These are phyloP conservation scores for Phaeosphaeriaceae sp. DNA, from an alignment of 2,329 filamentous ascomycete genomes.

Conservation along the genomic window DNA sequence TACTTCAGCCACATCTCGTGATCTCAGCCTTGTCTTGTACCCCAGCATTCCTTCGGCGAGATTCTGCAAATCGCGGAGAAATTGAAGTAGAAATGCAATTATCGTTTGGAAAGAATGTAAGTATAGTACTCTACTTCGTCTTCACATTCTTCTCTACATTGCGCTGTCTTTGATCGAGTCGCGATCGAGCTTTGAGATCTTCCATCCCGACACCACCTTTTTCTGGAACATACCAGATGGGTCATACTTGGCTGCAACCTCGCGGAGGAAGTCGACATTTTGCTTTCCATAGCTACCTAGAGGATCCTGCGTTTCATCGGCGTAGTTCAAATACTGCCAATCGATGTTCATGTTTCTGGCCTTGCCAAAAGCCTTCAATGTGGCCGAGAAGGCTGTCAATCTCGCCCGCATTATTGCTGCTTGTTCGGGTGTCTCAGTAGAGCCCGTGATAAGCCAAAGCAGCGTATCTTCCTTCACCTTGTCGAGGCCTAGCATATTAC, in stretches of 20 bases:
- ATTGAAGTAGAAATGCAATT: too few relatives aligned
- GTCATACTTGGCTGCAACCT: conserved; percentile 37
- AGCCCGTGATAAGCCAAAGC: conserved; percentile 14
- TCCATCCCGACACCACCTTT: conserved; percentile 16
- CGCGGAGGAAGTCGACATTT: not conserved
- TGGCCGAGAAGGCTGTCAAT: conserved; percentile 21
- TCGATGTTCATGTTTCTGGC: conserved; percentile 16
- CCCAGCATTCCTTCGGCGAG: too few relatives aligned
- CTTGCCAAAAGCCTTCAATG: conserved; percentile 20
- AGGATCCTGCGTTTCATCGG: conserved; percentile 42
- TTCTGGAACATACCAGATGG: conserved; percentile 40
- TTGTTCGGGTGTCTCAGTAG: conserved; percentile 5
- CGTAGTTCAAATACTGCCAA: conserved; percentile 43
- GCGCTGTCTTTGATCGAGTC: too few relatives aligned
- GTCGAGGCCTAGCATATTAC: conserved; percentile 24
- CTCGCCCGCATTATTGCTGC: conserved; percentile 8
- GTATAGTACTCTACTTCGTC: too few relatives aligned
- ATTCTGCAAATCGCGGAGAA: too few relatives aligned
- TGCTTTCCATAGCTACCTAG: conserved; percentile 11
- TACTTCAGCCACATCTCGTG: too few relatives aligned
- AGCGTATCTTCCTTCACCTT: conserved; percentile 18
- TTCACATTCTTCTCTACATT: too few relatives aligned
- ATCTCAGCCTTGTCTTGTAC: too few relatives aligned
- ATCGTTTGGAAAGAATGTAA: too few relatives aligned
- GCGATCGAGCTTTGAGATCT: conserved; percentile 6